Conservation (phyloP, 345 rosid genomes). For the Populus alba region DNA sequence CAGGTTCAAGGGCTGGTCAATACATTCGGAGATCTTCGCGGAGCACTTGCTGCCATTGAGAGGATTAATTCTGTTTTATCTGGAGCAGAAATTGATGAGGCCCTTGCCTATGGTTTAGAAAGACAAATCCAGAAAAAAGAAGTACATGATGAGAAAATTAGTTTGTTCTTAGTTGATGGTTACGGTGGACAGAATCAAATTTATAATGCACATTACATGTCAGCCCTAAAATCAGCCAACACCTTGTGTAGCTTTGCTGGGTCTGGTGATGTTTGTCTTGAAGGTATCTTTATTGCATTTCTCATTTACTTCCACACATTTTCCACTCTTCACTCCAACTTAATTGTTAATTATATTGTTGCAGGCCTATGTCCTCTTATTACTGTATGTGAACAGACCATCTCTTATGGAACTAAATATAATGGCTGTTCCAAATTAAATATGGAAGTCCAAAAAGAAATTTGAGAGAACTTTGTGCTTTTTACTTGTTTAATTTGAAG, state of each 20-base stretch:
- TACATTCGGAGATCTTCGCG: slow-evolving; percentile 95
- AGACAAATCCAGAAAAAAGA: slow-evolving; percentile 66
- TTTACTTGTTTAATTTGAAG: neutral
- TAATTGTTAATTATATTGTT: neutral
- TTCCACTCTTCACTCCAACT: neutral
- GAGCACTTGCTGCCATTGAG: slow-evolving; percentile 79
- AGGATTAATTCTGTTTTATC: slow-evolving; percentile 81
- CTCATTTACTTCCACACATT: neutral
- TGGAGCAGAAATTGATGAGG: slow-evolving; percentile 72
- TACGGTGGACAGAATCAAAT: slow-evolving; percentile 38
- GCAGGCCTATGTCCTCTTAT: neutral
- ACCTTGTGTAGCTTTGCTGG: slow-evolving; percentile 59
- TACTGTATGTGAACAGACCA: neutral
- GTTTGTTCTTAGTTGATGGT: slow-evolving; percentile 53
- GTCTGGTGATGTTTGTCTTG: slow-evolving; percentile 83
- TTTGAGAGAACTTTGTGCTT: neutral
- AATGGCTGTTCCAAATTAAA: slow-evolving; percentile 2
- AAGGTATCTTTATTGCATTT: slow-evolving; percentile 45
- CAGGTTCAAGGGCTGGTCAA: slow-evolving; percentile 98
- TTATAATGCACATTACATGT: slow-evolving; percentile 59
- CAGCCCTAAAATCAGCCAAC: slow-evolving; percentile 60
- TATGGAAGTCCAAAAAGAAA: neutral
- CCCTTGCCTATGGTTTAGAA: slow-evolving; percentile 88
- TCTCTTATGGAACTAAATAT: neutral
- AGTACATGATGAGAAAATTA: slow-evolving; percentile 48